phyloP scores from a whole-genome alignment of 1,284 basidiomycete genomes.

The Cryptococcus neoformans region DNA sequence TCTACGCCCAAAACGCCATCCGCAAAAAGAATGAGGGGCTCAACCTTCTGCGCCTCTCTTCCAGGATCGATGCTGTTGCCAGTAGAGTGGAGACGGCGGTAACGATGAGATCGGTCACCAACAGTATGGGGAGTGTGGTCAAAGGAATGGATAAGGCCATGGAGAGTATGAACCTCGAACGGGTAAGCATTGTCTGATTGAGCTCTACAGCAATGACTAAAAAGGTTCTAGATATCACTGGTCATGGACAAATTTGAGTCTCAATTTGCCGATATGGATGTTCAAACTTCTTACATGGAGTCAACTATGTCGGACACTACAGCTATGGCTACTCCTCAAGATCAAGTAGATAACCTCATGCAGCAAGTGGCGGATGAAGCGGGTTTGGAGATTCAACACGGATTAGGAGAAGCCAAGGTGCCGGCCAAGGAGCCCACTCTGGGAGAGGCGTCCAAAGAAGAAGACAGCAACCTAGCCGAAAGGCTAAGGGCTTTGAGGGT shows the following conservation, averaged over 20 bases:
- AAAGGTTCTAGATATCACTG: slow-evolving; percentile 74
- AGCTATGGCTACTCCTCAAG: slow-evolving; percentile 90
- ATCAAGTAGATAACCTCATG: slow-evolving; percentile 91
- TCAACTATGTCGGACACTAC: slow-evolving; percentile 92
- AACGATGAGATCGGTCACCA: slow-evolving; percentile 84
- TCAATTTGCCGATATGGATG: slow-evolving; percentile 96
- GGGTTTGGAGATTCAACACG: slow-evolving; percentile 91
- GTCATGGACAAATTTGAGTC: slow-evolving; percentile 99
- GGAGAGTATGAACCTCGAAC: slow-evolving; percentile 98
- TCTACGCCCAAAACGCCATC: slow-evolving; percentile 98
- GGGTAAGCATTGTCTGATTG: slow-evolving; percentile 57
- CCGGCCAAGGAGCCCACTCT: slow-evolving; percentile 41
- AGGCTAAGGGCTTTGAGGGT: slow-evolving; percentile 41
- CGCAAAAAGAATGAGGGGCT: slow-evolving; percentile 95
- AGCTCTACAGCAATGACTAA: not conserved
- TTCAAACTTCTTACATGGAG: slow-evolving; percentile 98
- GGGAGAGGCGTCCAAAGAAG: slow-evolving; percentile 54
- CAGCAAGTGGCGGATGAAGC: slow-evolving; percentile 96
- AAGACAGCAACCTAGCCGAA: slow-evolving; percentile 41
- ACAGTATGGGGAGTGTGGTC: slow-evolving; percentile 94
- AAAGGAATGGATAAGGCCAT: slow-evolving; percentile 99
- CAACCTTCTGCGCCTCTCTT: slow-evolving; percentile 81
- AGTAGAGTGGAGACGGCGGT: slow-evolving; percentile 99
- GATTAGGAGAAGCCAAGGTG: slow-evolving; percentile 66
- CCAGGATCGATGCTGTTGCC: slow-evolving; percentile 93